Evolutionary conservation across 345 rosid genomes (phyloP).

Genomic region (Eucalyptus tenuipes): DNA sequence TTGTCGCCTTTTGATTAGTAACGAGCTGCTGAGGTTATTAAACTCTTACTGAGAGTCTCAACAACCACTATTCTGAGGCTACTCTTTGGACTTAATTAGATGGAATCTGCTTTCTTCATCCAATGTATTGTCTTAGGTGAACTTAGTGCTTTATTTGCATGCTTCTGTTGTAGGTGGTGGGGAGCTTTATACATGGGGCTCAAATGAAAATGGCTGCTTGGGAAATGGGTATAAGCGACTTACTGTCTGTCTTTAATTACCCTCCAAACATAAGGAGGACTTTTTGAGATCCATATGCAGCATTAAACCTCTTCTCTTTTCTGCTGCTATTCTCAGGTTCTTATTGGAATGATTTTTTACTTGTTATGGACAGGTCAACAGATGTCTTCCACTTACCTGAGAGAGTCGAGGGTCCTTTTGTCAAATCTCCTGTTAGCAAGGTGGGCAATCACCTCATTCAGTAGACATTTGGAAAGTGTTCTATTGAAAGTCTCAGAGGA

Average conservation of each 20-base stretch:
- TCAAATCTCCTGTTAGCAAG: conserved; percentile 46
- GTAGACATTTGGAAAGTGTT: background rate
- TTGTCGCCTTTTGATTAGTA: background rate
- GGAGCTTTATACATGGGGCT: conserved; percentile 81
- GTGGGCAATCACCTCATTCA: conserved; percentile 4
- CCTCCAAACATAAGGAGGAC: background rate
- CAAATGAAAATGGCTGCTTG: conserved; percentile 94
- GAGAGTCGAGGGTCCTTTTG: conserved; percentile 66
- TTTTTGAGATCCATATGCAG: background rate
- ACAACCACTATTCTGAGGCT: background rate
- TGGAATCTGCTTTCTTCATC: background rate
- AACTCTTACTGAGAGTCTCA: background rate
- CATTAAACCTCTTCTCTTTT: background rate
- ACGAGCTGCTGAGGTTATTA: background rate
- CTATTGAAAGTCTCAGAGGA: background rate
- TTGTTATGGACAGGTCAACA: conserved; percentile 31
- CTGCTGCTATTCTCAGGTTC: background rate
- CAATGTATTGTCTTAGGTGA: background rate
- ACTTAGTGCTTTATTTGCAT: background rate
- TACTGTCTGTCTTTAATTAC: background rate
- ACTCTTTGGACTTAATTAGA: background rate
- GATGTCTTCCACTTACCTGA: conserved; percentile 54
- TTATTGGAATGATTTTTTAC: background rate
- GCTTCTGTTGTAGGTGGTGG: conserved; percentile 41
- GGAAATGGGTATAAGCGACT: conserved; percentile 47